phyloP scores from a whole-genome alignment of 495 filamentous ascomycete genomes.

The Neurospora sp. region DNA sequence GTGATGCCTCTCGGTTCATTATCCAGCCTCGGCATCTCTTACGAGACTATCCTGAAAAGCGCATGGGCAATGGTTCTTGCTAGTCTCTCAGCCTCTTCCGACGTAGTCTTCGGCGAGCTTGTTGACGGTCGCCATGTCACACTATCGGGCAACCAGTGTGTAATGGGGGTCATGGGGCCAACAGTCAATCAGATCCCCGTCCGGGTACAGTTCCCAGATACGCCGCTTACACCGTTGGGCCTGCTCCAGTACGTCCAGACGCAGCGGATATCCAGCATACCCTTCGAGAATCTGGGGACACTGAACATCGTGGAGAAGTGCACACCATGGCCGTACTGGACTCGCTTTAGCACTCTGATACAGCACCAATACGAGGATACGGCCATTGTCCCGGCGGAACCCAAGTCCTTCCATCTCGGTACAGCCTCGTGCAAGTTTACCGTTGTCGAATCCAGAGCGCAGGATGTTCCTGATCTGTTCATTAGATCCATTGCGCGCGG shows the following conservation, averaged over 20 bases:
- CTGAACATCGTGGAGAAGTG: conserved; percentile 35
- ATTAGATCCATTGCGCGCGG: conserved; percentile 27
- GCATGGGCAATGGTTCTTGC: conserved; percentile 41
- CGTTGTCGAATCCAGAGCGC: conserved; percentile 26
- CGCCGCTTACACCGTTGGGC: conserved; percentile 27
- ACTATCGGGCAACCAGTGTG: conserved; percentile 22
- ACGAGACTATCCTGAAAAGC: conserved; percentile 35
- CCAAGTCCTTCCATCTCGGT: conserved; percentile 31
- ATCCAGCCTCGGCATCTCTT: conserved; percentile 19
- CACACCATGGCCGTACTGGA: conserved; percentile 40
- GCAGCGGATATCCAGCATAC: conserved; percentile 30
- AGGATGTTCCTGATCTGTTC: conserved; percentile 31
- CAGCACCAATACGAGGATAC: conserved; percentile 32
- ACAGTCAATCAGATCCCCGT: conserved; percentile 34
- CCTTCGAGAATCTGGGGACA: conserved; percentile 33
- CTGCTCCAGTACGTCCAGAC: conserved; percentile 31
- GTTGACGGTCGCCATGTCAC: conserved; percentile 37
- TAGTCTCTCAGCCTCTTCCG: conserved; percentile 30
- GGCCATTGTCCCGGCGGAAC: conserved; percentile 18
- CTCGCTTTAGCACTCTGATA: conserved; percentile 35
- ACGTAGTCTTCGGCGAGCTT: conserved; percentile 40
- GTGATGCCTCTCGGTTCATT: conserved; percentile 27
- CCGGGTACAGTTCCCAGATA: conserved; percentile 32
- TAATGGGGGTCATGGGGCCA: conserved; percentile 34
- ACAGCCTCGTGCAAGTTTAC: conserved; percentile 27